A percentile compares a stretch with the other conserved stretches of the same genome.
These are phyloP conservation scores for Sequoia sempervirens DNA, from an alignment of 75 land plant genomes.

Conservation along the genomic window DNA sequence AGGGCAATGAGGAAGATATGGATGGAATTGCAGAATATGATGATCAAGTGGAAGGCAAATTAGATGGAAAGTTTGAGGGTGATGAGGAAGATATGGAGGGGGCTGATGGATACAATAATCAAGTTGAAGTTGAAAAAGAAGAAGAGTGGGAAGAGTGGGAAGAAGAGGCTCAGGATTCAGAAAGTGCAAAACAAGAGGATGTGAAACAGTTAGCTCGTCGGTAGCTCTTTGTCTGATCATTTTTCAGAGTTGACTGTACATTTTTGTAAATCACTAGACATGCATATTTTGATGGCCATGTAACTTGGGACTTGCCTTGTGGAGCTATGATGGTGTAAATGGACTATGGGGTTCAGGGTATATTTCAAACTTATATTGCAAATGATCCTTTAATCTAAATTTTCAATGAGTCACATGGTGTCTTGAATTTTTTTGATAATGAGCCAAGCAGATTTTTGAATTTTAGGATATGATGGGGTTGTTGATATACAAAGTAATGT, in stretches of 20 bases:
- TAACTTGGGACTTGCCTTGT: background rate
- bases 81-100: conserved; percentile 15
- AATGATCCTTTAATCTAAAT: background rate
- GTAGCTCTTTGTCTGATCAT: background rate
- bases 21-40: conserved; percentile 1
- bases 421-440: background rate
- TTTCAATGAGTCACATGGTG: background rate
- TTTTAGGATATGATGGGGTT: background rate
- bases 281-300: background rate
- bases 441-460: background rate
- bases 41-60: background rate
- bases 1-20: conserved; percentile 9
- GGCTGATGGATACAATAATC: background rate
- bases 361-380: background rate
- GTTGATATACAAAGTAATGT: background rate
- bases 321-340: background rate
- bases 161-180: conserved; percentile 10
- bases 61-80: background rate
- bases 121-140: background rate
- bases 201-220: background rate
- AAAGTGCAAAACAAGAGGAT: background rate
- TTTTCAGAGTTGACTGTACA: background rate
- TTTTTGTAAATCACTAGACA: background rate
- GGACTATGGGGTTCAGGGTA: background rate
- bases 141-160: conserved; percentile 14